Evolutionary conservation across 352 stramenopile genomes (phyloP).

Genomic region (Pythium biforme): DNA sequence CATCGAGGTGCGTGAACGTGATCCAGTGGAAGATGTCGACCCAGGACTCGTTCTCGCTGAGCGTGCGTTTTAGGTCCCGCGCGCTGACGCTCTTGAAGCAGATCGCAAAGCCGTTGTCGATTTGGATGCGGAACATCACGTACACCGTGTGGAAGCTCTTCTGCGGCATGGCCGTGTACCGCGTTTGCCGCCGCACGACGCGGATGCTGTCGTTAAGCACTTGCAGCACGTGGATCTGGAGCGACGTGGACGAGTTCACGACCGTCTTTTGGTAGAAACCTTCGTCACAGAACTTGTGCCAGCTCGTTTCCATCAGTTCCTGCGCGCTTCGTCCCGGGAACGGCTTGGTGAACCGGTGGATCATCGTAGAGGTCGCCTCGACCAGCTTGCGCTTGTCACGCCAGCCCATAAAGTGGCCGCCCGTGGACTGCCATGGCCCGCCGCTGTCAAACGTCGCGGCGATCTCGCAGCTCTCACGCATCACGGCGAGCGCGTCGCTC

Average conservation of each 20-base stretch:
- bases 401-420: slow-evolving; percentile 26
- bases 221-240: slow-evolving; percentile 20
- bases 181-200: slow-evolving; percentile 17
- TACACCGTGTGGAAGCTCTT: slow-evolving; percentile 60
- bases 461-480: slow-evolving; percentile 19
- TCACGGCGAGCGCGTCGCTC: slow-evolving; percentile 13
- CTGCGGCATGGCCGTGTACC: slow-evolving; percentile 13
- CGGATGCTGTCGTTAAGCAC: slow-evolving; percentile 15
- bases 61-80: slow-evolving; percentile 25
- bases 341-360: slow-evolving; percentile 19
- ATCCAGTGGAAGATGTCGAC: slow-evolving; percentile 29
- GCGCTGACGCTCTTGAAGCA: slow-evolving; percentile 68
- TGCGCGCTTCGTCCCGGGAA: slow-evolving; percentile 7
- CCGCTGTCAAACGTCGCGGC: slow-evolving; percentile 17
- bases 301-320: slow-evolving; percentile 19
- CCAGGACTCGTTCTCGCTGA: slow-evolving; percentile 23
- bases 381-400: slow-evolving; percentile 24
- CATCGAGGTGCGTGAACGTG: slow-evolving; percentile 7
- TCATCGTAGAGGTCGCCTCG: slow-evolving; percentile 18
- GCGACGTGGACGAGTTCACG: slow-evolving; percentile 22
- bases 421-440: slow-evolving; percentile 22
- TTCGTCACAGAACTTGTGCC: slow-evolving; percentile 17
- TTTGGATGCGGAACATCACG: slow-evolving; percentile 69
- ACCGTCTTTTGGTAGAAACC: slow-evolving; percentile 24
- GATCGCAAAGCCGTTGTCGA: slow-evolving; percentile 56